phyloP scores from a whole-genome alignment of 2,329 filamentous ascomycete species.

The Apiospora kogelbergensis region DNA sequence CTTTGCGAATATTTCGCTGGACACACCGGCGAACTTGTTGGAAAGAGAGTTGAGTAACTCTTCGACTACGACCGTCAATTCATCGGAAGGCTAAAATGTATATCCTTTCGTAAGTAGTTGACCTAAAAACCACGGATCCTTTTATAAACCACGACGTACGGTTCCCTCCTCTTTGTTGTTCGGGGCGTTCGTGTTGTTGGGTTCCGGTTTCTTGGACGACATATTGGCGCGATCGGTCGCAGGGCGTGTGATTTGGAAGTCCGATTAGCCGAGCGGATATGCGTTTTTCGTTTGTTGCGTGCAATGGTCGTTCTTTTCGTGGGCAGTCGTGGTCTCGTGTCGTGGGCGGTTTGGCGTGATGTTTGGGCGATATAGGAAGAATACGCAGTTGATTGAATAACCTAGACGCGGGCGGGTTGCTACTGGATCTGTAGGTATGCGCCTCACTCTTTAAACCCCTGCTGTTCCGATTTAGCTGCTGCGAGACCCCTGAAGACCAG shows the following conservation, averaged over 20 bases:
- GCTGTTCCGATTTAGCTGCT: background rate
- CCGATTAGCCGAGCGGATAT: too few relatives aligned
- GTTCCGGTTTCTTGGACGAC: slow-evolving; percentile 27
- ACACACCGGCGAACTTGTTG: slow-evolving; percentile 81
- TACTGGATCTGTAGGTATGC: background rate
- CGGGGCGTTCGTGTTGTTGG: slow-evolving; percentile 20
- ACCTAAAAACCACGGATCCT: background rate
- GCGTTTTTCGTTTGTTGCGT: too few relatives aligned
- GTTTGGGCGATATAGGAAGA: background rate
- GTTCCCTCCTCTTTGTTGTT: slow-evolving; percentile 7
- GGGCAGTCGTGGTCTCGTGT: background rate
- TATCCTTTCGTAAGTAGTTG: background rate
- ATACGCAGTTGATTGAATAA: background rate
- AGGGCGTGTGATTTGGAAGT: background rate
- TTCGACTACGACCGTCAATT: slow-evolving; percentile 78
- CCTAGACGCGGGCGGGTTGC: background rate
- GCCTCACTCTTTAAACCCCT: background rate
- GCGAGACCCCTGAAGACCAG: slow-evolving; percentile 2
- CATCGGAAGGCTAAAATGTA: slow-evolving; percentile 43
- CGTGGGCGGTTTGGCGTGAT: background rate
- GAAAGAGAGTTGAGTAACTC: slow-evolving; percentile 82
- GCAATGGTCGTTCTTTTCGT: background rate
- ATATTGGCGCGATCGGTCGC: slow-evolving; percentile 16
- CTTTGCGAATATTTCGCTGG: slow-evolving; percentile 84
- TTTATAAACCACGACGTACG: slow-evolving; percentile 1